These are phyloP conservation scores for Auriscalpium microsporum DNA, from an alignment of 768 basidiomycete genomes.

Conservation along the genomic window DNA sequence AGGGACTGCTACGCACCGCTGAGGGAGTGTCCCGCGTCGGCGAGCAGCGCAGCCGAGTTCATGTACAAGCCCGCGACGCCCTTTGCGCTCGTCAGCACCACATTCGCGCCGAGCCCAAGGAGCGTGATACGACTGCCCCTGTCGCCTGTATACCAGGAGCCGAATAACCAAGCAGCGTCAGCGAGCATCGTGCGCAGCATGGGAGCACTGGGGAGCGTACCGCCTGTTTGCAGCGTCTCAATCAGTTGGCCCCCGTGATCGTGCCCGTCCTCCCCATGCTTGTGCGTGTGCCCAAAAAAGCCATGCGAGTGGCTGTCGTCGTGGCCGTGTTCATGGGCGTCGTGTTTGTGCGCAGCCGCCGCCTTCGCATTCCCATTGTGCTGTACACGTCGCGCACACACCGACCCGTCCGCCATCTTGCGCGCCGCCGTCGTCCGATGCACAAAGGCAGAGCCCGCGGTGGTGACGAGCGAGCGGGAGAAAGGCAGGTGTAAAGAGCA, in stretches of 20 bases:
- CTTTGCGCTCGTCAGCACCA: constrained; percentile 75
- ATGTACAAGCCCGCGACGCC: constrained; percentile 83
- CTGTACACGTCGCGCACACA: neutral
- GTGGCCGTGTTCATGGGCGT: neutral
- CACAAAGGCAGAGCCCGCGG: neutral
- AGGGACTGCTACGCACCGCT: constrained; percentile 49
- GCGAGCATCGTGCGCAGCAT: neutral
- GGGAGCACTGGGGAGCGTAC: neutral
- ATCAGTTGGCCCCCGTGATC: constrained; percentile 8
- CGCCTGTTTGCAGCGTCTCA: constrained; percentile 11
- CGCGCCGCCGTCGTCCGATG: neutral
- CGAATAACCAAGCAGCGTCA: neutral
- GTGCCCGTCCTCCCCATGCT: constrained; percentile 7
- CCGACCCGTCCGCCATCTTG: neutral
- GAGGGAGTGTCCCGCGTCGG: constrained; percentile 88
- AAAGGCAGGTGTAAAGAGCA: no score
- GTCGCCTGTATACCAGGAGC: constrained; percentile 44
- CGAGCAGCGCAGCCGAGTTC: constrained; percentile 86
- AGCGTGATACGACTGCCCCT: constrained; percentile 79
- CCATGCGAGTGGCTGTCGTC: constrained; percentile 9
- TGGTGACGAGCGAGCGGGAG: neutral
- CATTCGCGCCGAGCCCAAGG: constrained; percentile 74
- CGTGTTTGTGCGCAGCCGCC: neutral
- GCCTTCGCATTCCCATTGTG: constrained; percentile 1
- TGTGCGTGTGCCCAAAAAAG: constrained; percentile 13